Percentiles rank a stretch among this genome's conserved stretches.
Conservation (phyloP, 805 yeast genomes). For the Suhomyces sp. region DNA sequence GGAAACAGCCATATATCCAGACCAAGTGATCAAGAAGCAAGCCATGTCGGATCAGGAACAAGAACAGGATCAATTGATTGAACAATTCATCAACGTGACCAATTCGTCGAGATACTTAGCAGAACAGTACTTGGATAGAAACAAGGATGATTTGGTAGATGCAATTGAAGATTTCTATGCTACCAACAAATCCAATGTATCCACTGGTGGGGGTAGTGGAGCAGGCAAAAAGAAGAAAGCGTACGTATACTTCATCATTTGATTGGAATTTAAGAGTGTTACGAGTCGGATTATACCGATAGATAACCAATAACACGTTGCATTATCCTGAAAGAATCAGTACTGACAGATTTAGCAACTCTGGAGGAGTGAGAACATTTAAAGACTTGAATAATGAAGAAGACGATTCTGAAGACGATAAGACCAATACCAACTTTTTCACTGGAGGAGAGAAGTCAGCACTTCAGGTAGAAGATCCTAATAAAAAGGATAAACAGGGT, state of each 20-base stretch:
- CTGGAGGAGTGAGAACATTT: slow-evolving; percentile 36
- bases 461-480: slow-evolving; percentile 76
- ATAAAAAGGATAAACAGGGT: slow-evolving; percentile 28
- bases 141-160: slow-evolving; percentile 34
- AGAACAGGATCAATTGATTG: slow-evolving; percentile 19
- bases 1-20: background rate
- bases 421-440: slow-evolving; percentile 53
- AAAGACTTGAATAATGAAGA: slow-evolving; percentile 41
- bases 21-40: slow-evolving; percentile 1
- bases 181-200: slow-evolving; percentile 14
- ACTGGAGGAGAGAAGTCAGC: slow-evolving; percentile 78
- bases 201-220: slow-evolving; percentile 4
- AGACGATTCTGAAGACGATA: slow-evolving; percentile 53
- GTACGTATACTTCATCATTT: too few species aligned
- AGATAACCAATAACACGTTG: background rate
- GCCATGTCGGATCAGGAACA: slow-evolving; percentile 16
- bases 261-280: background rate
- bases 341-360: slow-evolving; percentile 2
- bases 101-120: slow-evolving; percentile 35
- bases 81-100: slow-evolving; percentile 38
- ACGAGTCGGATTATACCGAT: background rate
- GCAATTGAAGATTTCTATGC: slow-evolving; percentile 45
- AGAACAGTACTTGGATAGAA: slow-evolving; percentile 38
- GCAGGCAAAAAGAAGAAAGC: slow-evolving; percentile 5
- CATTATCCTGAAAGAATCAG: background rate